These are phyloP conservation scores for Penicillium samsonianum DNA, from an alignment of 495 filamentous ascomycete genomes.

Conservation along the genomic window DNA sequence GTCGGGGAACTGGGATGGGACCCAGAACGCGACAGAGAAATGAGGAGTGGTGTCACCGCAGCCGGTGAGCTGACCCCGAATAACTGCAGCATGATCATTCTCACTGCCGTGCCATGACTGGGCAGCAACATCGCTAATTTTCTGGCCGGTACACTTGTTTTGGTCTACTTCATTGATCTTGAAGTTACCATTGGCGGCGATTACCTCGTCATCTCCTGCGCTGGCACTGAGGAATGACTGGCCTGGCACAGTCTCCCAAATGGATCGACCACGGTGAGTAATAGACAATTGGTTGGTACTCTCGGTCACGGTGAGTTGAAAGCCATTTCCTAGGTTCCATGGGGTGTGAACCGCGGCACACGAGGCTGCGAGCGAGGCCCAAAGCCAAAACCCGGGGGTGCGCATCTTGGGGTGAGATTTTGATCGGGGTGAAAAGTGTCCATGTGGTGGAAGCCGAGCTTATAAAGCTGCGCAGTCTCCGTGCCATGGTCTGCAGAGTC, in stretches of 20 bases:
- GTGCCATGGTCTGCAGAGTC: not conserved
- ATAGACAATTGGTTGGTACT: slow-evolving; percentile 19
- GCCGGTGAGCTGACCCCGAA: slow-evolving; percentile 21
- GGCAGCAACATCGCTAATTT: slow-evolving; percentile 13
- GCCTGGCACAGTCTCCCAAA: slow-evolving; percentile 26
- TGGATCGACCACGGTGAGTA: slow-evolving; percentile 7
- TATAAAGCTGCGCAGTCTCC: not conserved
- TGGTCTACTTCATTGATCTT: slow-evolving; percentile 27
- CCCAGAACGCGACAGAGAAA: slow-evolving; percentile 24
- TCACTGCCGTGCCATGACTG: slow-evolving; percentile 13
- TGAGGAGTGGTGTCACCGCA: slow-evolving; percentile 19
- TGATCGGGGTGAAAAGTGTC: not conserved
- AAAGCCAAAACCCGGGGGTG: slow-evolving; percentile 15
- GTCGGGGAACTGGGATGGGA: slow-evolving; percentile 22
- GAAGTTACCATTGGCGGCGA: slow-evolving; percentile 27
- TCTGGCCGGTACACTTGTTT: slow-evolving; percentile 25
- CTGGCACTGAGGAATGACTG: slow-evolving; percentile 26
- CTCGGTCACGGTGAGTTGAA: slow-evolving; percentile 16
- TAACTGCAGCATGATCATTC: slow-evolving; percentile 21
- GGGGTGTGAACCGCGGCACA: slow-evolving; percentile 17
- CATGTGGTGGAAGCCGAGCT: not conserved
- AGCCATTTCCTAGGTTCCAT: slow-evolving; percentile 24
- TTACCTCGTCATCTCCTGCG: slow-evolving; percentile 21
- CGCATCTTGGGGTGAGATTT: slow-evolving; percentile 19
- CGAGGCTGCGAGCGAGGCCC: slow-evolving; percentile 19